Evolutionary conservation across 805 yeast genomes (phyloP), one percentile per base, ranked within the genome.

Genomic region (Candida chauliodis): DNA sequence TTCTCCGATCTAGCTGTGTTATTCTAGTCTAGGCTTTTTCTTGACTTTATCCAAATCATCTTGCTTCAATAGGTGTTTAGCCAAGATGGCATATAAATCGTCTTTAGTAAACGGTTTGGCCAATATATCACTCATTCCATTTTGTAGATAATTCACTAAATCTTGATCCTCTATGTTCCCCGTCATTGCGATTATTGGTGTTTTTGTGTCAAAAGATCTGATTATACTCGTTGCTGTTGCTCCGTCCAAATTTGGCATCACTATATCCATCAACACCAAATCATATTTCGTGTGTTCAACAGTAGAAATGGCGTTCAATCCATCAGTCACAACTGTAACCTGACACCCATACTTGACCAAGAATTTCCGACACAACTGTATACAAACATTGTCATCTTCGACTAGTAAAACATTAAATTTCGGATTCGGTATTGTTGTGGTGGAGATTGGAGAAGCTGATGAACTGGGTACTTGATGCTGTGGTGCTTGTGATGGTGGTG

Each of bases 171-270:
- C 83, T 40, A 87, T 84, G 55, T 87, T 88, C 28, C 95, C 95
- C 2, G 96, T 87, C 95, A 87, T 87, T 21, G 95, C 95, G 48
- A 93, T 83, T 45, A 93, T 86, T 9, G 98, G 98, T 0, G 96
- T 87, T 38, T 75, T 75, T 15, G 78, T 77, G 58, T 89, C 95
- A 55, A 87, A 86, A 14, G 83, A 79, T 49, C 98, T 73, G 34
- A 93, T 88, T 30, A 91, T 79, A 28, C 91, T 83, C 1, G 96
- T 84, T 1, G 96, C 96, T 2, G 95, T 81, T 15, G 90, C 89
- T 52, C 96, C 88, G 65, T 87, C 88, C 49, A 85, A 60, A 55
- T 83, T 84, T 9, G 95, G 95, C 93, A 85, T 85, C 16, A 85
- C 91, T 37, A 85, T 85, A 61, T 85, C 95, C 95, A 85, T 85